These are phyloP conservation scores for Talaromyces marneffei DNA, from an alignment of 2,329 filamentous ascomycete genomes.

Conservation along the genomic window DNA sequence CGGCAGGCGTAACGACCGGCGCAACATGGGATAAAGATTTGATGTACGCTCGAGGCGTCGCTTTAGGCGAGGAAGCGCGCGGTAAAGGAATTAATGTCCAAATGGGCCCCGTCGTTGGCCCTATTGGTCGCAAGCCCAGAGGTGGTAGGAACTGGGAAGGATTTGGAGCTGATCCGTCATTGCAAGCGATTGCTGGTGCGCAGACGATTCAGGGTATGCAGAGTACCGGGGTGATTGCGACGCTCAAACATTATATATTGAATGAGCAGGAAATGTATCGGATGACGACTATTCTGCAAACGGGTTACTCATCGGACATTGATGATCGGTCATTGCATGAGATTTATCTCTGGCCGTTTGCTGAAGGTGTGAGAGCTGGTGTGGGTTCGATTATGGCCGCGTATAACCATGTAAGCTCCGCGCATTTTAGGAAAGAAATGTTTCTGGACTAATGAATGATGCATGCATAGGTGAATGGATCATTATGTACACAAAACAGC, in stretches of 20 bases:
- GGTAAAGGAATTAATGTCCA: constrained; percentile 68
- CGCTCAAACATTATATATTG: constrained; percentile 54
- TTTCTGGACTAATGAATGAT: neutral
- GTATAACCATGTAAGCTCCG: constrained; percentile 35
- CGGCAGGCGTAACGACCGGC: constrained; percentile 69
- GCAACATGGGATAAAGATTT: constrained; percentile 70
- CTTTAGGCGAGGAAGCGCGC: constrained; percentile 64
- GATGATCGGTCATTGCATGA: constrained; percentile 47
- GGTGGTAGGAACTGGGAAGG: constrained; percentile 73
- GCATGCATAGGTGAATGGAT: constrained; percentile 53
- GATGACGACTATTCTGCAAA: constrained; percentile 43
- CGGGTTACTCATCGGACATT: constrained; percentile 44
- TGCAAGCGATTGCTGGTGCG: constrained; percentile 51
- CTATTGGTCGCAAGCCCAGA: constrained; percentile 64
- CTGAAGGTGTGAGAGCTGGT: constrained; percentile 44
- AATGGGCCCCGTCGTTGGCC: constrained; percentile 64
- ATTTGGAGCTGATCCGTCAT: constrained; percentile 63
- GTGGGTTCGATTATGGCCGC: constrained; percentile 43
- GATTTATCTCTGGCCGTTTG: constrained; percentile 46
- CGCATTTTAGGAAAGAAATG: neutral
- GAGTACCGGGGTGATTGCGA: constrained; percentile 51
- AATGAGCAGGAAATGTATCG: constrained; percentile 42
- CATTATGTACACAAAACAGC: constrained; percentile 62
- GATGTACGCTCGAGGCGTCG: constrained; percentile 62
- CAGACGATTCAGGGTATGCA: constrained; percentile 54